A percentile compares a stretch with the other conserved stretches of the same genome.
phyloP scores from a whole-genome alignment of 805 yeast species.

The Metschnikowia amazonensis region DNA sequence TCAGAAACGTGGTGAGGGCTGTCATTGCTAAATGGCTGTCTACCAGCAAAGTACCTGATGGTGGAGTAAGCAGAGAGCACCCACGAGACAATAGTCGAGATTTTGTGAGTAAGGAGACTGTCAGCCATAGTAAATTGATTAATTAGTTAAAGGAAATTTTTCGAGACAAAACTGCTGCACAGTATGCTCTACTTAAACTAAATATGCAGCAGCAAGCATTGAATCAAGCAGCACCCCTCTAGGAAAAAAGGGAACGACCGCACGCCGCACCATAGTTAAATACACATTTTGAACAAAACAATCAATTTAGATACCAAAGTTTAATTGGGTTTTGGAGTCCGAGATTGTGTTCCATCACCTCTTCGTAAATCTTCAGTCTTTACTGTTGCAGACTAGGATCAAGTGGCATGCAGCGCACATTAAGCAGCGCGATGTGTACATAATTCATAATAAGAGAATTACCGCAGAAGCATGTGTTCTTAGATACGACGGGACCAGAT shows the following conservation, averaged over 20 bases:
- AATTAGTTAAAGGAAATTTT: neutral
- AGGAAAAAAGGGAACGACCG: neutral
- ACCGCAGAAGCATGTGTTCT: neutral
- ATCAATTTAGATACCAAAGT: too few relatives aligned
- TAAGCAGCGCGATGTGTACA: neutral
- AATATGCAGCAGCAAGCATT: constrained; percentile 8
- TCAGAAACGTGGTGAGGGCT: constrained; percentile 50
- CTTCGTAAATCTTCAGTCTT: neutral
- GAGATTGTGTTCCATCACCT: neutral
- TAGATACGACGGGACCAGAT: neutral
- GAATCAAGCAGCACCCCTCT: constrained; percentile 1
- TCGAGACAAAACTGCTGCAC: neutral
- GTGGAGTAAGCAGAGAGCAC: constrained; percentile 54
- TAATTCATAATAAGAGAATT: neutral
- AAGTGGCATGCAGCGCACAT: neutral
- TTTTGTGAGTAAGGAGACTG: constrained; percentile 31
- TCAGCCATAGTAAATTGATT: constrained; percentile 3
- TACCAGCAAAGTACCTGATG: constrained; percentile 54
- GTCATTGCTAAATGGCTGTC: constrained; percentile 43
- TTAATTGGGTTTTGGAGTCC: neutral
- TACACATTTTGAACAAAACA: neutral
- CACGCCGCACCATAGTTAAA: neutral
- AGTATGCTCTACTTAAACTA: neutral
- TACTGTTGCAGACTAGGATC: neutral
- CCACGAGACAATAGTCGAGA: constrained; percentile 50